Evolutionary conservation across 352 stramenopile genomes (phyloP), one percentile per base, ranked within the genome.

Genomic region (Pelagophyceae sp.): DNA sequence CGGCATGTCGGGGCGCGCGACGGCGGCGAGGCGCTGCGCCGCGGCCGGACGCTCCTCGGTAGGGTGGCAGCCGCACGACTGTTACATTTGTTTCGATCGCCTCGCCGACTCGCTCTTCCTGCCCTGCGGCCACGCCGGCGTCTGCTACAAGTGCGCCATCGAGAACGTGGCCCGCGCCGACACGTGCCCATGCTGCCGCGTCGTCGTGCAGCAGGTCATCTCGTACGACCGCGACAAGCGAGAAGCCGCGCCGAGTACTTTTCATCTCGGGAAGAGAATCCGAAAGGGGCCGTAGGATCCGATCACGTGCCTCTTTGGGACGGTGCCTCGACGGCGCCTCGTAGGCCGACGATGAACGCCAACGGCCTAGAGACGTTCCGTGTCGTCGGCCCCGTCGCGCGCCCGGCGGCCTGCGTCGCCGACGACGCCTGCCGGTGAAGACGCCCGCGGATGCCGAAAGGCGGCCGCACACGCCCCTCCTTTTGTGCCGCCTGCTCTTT

Each of bases 91-190:
- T 37, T 50, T 3, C 67, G 67, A 74, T 3, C 67, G 67, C 35
- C 15, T 31, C 35, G 31, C 31, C 17, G 33, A 74, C 67, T 27
- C 67, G 11, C 15, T 74, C 33, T 37, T 74, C 20, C 35, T 74
- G 11, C 67, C 67, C 2, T 74, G 67, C 37, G 67, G 67, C 67
- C 67, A 74, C 38, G 25, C 15, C 35, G 35, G 67, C 38, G 67
- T 58, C 35, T 74, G 67, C 67, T 74, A 74, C 67, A 0, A 17
- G 35, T 74, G 67, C 38, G 37, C 35, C 33, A 3, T 74, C 67
- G 67, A 74, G 61, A 37, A 71, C 61, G 61, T 71, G n/a, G 61
- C 61, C n/a, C 61, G 61, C 61, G 19, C 3, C 29, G 61, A 71
- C n/a, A 37, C 33, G n/a, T 71, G 61, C 61, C 61, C 61, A 3